These are phyloP conservation scores for Lasiosphaeria ovina DNA, from an alignment of 495 filamentous ascomycete genomes.

Conservation along the genomic window DNA sequence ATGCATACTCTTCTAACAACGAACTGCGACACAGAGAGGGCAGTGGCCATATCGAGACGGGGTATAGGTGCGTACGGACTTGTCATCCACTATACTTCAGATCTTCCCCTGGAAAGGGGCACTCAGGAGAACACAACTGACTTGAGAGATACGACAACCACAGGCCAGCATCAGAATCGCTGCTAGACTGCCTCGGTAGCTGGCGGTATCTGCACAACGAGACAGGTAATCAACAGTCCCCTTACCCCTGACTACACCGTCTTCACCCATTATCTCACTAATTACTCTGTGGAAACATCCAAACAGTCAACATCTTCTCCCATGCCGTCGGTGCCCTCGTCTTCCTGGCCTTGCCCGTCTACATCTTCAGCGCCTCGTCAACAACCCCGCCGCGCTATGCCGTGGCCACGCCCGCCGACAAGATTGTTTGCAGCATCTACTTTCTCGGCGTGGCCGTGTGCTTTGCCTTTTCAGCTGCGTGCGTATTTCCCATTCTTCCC, in stretches of 20 bases:
- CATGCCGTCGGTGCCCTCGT: constrained; percentile 49
- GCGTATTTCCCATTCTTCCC: neutral
- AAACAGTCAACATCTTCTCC: constrained; percentile 51
- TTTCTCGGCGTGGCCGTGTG: constrained; percentile 52
- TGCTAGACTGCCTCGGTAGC: constrained; percentile 34
- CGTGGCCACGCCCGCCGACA: constrained; percentile 36
- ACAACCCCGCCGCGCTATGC: constrained; percentile 31
- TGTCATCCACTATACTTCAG: neutral
- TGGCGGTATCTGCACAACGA: constrained; percentile 49
- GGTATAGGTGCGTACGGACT: neutral
- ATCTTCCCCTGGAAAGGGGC: too few species aligned
- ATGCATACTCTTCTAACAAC: neutral
- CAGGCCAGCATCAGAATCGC: constrained; percentile 23
- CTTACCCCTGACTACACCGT: neutral
- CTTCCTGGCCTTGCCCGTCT: constrained; percentile 40
- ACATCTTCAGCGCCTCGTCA: constrained; percentile 31
- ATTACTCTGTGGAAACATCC: neutral
- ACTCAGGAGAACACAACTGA: too few species aligned
- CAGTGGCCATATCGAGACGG: neutral
- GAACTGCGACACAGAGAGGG: neutral
- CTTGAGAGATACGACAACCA: neutral
- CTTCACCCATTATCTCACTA: neutral
- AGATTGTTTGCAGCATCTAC: constrained; percentile 45
- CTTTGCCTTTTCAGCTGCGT: constrained; percentile 43
- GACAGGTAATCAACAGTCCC: constrained; percentile 24